These are phyloP conservation scores for Bacterosira constricta DNA, from an alignment of 108 stramenopile genomes.

Conservation along the genomic window DNA sequence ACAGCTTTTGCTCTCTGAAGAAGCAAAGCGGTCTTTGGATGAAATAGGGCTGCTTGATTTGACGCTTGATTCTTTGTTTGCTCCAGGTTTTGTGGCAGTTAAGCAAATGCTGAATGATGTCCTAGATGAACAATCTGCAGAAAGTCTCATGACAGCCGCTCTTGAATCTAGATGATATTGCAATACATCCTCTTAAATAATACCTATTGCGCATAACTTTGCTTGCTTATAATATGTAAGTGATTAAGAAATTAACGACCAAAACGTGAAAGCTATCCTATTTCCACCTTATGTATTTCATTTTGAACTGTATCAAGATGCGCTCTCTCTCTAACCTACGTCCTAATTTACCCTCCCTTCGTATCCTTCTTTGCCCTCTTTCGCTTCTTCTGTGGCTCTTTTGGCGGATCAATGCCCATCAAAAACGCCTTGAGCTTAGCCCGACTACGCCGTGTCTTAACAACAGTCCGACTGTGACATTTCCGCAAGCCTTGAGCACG, in stretches of 20 bases:
- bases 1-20: slow-evolving; percentile 14
- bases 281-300: too few relatives aligned
- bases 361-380: neutral
- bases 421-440: slow-evolving; percentile 41
- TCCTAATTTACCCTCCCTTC: too few relatives aligned
- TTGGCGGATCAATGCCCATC: slow-evolving; percentile 19
- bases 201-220: too few relatives aligned
- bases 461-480: slow-evolving; percentile 41
- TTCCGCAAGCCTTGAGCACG: slow-evolving; percentile 28
- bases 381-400: slow-evolving; percentile 14
- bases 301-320: too few relatives aligned
- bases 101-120: slow-evolving; percentile 39
- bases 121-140: slow-evolving; percentile 14
- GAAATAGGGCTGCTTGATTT: slow-evolving; percentile 41
- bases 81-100: slow-evolving; percentile 35
- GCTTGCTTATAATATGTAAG: too few relatives aligned
- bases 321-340: too few relatives aligned
- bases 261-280: too few relatives aligned
- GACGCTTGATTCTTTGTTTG: slow-evolving; percentile 34
- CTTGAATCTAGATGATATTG: slow-evolving; percentile 4
- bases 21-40: slow-evolving; percentile 11
- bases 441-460: slow-evolving; percentile 39
- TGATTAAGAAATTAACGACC: too few relatives aligned
- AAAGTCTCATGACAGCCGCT: slow-evolving; percentile 4
- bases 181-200: too few relatives aligned